Percentiles rank a stretch among this genome's conserved stretches.
These are phyloP conservation scores for Sporothrix protearum DNA, from an alignment of 2,329 filamentous ascomycete genomes.

Conservation along the genomic window DNA sequence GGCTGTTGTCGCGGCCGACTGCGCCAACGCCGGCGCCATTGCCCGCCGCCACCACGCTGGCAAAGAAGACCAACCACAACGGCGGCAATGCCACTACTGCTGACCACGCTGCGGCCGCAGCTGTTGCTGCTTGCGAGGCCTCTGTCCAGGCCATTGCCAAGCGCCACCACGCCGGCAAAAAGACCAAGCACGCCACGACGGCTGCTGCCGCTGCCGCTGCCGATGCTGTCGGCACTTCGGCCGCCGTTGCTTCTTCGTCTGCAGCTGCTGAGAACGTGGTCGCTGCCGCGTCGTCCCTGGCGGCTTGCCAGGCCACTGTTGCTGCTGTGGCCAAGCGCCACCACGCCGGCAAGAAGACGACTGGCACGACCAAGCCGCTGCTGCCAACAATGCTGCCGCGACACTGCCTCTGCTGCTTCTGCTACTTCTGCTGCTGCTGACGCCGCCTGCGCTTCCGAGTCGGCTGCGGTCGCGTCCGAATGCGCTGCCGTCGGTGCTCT, in stretches of 20 bases:
- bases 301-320: background rate
- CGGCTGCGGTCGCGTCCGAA: background rate
- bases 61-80: slow-evolving; percentile 9
- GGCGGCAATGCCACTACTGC: background rate
- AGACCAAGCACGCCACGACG: background rate
- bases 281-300: background rate
- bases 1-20: background rate
- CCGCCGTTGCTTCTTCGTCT: background rate
- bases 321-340: slow-evolving; percentile 6
- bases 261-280: background rate
- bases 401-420: background rate
- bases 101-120: background rate
- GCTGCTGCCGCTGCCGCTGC: background rate
- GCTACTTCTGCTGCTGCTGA: background rate
- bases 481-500: background rate
- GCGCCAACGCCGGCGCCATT: background rate
- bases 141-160: background rate
- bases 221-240: background rate
- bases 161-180: slow-evolving; percentile 18
- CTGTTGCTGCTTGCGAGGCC: slow-evolving; percentile 1
- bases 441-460: background rate
- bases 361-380: background rate
- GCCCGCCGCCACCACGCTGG: slow-evolving; percentile 9
- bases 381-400: background rate
- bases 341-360: slow-evolving; percentile 15